Base-by-base conservation (phyloP, 164 flowering plant species). In the Litsea cubeba region DNA sequence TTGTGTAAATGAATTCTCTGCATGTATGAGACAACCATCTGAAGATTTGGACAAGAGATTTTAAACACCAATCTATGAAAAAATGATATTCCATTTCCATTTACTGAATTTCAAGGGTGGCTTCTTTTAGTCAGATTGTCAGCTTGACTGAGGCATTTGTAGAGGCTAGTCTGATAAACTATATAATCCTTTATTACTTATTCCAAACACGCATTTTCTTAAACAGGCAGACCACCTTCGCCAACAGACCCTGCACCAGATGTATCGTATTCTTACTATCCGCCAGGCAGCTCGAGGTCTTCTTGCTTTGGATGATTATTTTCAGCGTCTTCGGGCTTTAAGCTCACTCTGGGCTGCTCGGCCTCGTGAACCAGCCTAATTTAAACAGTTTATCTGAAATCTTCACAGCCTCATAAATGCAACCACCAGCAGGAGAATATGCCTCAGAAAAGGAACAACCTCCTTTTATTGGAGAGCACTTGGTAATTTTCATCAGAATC, bases 161-260 rank as follows among this genome's bases (percentile, higher is more conserved):
- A 30, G 32, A 30, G 30, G 30, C 40, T 35, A 5, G 46, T 35
- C 10, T 54, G 60, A 54, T 6, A 54, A 17, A 14, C 20, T 54
- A 12, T 17, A 51, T 15, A 62, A 15, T n/a, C 23, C 65, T 20
- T 7, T 23, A 7, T 17, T 28, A 65, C 68, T 65, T 20, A 30
- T 26, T 30, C 20, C 8, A 26, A 15, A 26, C 28, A 30, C 15
- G 35, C 28, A 30, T 30, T 66, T 26, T 30, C 25, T 2, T 14
- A 80, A 80, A 79, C 86, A 93, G 97, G 97, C 97, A 10, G 97
- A 93, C 75, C 87, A 93, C 81, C 87, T 93, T 65, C 91, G 98
- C 18, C 88, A 85, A 72, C 89, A 83, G 79, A 86, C 93, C 3
- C 78, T 93, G 72, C 87, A 83, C 72, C 96, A 88, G 75, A 88